phyloP scores from a whole-genome alignment of 768 basidiomycete species.

The Termitomyces sp. region DNA sequence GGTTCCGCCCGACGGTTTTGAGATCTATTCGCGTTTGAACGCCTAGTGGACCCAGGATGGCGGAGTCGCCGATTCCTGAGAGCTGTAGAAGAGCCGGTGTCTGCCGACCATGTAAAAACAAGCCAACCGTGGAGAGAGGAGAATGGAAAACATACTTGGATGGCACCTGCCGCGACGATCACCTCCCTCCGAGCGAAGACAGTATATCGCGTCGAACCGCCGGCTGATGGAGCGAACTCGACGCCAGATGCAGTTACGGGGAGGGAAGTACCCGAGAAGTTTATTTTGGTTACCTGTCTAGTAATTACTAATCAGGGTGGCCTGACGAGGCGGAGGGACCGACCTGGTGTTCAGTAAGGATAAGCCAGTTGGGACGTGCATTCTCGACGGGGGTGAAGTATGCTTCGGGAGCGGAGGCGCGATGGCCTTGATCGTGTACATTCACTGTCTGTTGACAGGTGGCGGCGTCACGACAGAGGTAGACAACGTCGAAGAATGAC shows the following conservation, averaged over 20 bases:
- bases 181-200: constrained; percentile 46
- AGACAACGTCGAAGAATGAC: constrained; percentile 3
- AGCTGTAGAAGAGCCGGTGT: constrained; percentile 49
- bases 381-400: constrained; percentile 53
- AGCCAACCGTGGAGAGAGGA: not conserved
- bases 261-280: constrained; percentile 28
- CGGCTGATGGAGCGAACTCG: constrained; percentile 39
- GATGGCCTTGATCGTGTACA: constrained; percentile 46
- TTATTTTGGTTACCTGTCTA: constrained; percentile 42
- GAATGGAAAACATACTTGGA: constrained; percentile 26
- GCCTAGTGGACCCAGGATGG: constrained; percentile 40
- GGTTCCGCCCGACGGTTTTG: constrained; percentile 51
- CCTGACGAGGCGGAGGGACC: not conserved
- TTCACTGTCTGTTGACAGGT: constrained; percentile 36
- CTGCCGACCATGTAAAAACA: constrained; percentile 16
- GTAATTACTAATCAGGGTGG: not conserved
- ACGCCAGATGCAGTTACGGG: constrained; percentile 44
- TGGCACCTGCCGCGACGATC: constrained; percentile 52
- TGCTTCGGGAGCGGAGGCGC: constrained; percentile 52
- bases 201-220: constrained; percentile 33
- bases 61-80: constrained; percentile 55
- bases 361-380: constrained; percentile 45
- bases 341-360: constrained; percentile 40
- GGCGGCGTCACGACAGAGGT: no score
- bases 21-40: constrained; percentile 45